Conservation (phyloP, 1,284 basidiomycete species). For the Coriolopsis trogii region DNA sequence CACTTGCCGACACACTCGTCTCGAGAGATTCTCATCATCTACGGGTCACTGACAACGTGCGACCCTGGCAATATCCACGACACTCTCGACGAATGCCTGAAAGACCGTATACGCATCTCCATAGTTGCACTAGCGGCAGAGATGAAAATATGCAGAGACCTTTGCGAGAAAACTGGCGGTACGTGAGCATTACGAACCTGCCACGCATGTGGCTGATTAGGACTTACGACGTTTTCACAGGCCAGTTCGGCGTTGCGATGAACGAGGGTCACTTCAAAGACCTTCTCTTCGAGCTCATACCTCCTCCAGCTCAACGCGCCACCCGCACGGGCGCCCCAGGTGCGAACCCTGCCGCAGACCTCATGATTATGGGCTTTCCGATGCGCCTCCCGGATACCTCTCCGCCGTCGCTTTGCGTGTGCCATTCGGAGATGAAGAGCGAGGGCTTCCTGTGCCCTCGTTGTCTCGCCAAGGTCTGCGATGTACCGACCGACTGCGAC, state of each 20-base stretch:
- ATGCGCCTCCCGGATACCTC: constrained; percentile 85
- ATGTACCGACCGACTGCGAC: constrained; percentile 98
- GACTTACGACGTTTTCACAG: constrained; percentile 43
- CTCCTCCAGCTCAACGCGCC: constrained; percentile 86
- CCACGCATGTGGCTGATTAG: background rate
- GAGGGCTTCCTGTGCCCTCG: constrained; percentile 95
- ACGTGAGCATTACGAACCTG: constrained; percentile 27
- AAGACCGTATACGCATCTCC: constrained; percentile 86
- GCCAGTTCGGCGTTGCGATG: constrained; percentile 92
- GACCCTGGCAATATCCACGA: constrained; percentile 97
- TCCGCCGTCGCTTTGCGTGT: constrained; percentile 86
- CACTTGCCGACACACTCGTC: constrained; percentile 96
- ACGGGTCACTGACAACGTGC: constrained; percentile 94
- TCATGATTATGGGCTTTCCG: constrained; percentile 99
- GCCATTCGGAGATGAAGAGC: constrained; percentile 88
- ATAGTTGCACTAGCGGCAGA: constrained; percentile 94
- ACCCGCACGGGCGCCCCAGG: constrained; percentile 49
- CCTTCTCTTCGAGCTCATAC: constrained; percentile 93
- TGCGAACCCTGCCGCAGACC: constrained; percentile 75
- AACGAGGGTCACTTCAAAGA: constrained; percentile 98
- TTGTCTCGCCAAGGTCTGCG: constrained; percentile 92
- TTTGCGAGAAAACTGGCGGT: constrained; percentile 90
- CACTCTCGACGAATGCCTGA: constrained; percentile 81
- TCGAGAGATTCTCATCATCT: constrained; percentile 91
- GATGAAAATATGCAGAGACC: constrained; percentile 94